Evolutionary conservation across 2,329 filamentous ascomycete genomes (phyloP), one percentile per base, ranked within the genome.

Genomic region (Beauveria australis): DNA sequence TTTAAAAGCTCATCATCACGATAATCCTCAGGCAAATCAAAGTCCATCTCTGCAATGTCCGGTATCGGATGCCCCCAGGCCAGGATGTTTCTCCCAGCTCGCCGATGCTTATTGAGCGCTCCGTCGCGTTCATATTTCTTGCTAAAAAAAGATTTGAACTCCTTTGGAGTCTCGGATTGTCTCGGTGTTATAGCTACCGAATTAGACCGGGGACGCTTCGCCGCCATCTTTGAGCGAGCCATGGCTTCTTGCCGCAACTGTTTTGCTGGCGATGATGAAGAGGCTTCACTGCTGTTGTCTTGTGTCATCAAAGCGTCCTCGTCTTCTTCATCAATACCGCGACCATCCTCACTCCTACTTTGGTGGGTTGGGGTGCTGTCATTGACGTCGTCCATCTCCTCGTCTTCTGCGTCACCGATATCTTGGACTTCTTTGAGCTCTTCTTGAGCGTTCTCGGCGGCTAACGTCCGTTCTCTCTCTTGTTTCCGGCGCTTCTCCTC

Each of bases 21-120:
- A 63, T 82, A 84, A 43, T 88, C 88, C 7, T 82, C 78, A 0
- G 92, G 90, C 56, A 96, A 76, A 61, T 84, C 79, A 70, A 97
- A 97, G 47, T 96, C 89, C 37, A 71, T 71, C 69, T 89, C 83
- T 5, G 77, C 71, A 61, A 88, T 77, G 16, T 96, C 90, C 1
- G 92, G 92, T 22, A 97, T 74, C 0, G 89, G 82, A 28, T 88
- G 83, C 0, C 93, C 93, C 81, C 94, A 97, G 3, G 92, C 93
- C 53, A 88, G 79, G 18, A 87, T 80, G 56, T 82, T 89, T 54
- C 91, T 81, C 48, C 85, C 84, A 54, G 86, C 84, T 57, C 89
- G 85, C 40, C 91, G 82, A 53, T 84, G 80, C 66, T 85, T 86
- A 63, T 85, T 88, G n/a, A 96, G 74, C 10, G 92, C 91, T 7